Evolutionary conservation across 2,329 filamentous ascomycete species (phyloP).

Genomic region (Cordyceps militaris): DNA sequence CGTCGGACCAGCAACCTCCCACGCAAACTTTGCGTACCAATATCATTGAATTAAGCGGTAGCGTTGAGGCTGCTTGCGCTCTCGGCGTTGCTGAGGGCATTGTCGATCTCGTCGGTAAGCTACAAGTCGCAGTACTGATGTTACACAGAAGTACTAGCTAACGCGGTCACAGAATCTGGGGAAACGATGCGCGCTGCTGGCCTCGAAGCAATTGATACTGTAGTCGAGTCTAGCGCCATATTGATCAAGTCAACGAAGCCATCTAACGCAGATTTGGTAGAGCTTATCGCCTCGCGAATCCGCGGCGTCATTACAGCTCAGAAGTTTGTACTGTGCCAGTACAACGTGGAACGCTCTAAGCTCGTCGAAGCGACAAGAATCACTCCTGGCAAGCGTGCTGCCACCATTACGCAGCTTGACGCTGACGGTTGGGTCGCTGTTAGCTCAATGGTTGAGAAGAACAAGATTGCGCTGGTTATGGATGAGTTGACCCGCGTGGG

Average conservation of each 20-base stretch:
- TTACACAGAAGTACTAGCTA: not conserved
- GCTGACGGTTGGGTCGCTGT: slow-evolving; percentile 92
- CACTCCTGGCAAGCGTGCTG: slow-evolving; percentile 88
- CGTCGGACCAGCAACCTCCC: slow-evolving; percentile 27
- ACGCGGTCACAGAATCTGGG: slow-evolving; percentile 64
- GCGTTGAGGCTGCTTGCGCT: slow-evolving; percentile 94
- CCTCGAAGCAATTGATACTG: slow-evolving; percentile 88
- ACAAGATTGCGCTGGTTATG: slow-evolving; percentile 78
- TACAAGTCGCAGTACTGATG: not conserved
- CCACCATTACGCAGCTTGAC: slow-evolving; percentile 84
- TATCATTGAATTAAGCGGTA: slow-evolving; percentile 90
- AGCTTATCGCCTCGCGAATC: slow-evolving; percentile 80
- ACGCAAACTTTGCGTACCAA: slow-evolving; percentile 64
- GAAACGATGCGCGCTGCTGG: slow-evolving; percentile 97
- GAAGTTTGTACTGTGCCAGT: slow-evolving; percentile 89
- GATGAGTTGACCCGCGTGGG: slow-evolving; percentile 70
- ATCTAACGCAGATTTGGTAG: slow-evolving; percentile 71
- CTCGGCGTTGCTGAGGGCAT: slow-evolving; percentile 94
- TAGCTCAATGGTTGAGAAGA: slow-evolving; percentile 86
- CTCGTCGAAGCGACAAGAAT: slow-evolving; percentile 64
- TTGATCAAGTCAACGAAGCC: slow-evolving; percentile 86
- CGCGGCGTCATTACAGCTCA: slow-evolving; percentile 92
- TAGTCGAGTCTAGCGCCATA: slow-evolving; percentile 79
- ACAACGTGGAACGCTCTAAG: slow-evolving; percentile 73
- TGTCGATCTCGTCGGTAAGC: slow-evolving; percentile 89